Evolutionary conservation across 2,329 filamentous ascomycete genomes (phyloP).

Genomic region (Nothophoma quercina): DNA sequence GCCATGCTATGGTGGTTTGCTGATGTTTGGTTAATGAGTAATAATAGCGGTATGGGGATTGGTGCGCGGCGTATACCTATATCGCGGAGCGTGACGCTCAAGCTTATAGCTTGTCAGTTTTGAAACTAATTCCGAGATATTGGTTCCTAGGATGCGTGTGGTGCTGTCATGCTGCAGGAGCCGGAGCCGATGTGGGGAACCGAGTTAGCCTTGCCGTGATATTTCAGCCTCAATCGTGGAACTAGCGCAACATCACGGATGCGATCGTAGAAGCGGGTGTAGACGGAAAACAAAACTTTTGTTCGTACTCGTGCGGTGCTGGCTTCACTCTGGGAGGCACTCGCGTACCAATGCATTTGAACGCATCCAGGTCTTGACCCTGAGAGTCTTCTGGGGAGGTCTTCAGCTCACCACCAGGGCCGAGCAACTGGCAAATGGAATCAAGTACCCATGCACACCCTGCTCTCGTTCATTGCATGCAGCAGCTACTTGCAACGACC

Average conservation of each 20-base stretch:
- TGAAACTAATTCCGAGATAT: not conserved
- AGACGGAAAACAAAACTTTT: not conserved
- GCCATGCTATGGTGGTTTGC: constrained; percentile 4
- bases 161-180: constrained; percentile 16
- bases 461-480: constrained; percentile 1
- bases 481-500: not conserved
- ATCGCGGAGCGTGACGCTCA: not conserved
- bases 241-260: not conserved
- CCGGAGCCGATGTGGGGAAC: constrained; percentile 23
- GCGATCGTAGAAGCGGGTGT: not conserved
- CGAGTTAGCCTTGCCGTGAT: constrained; percentile 11
- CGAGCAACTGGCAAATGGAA: not conserved
- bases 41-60: not conserved
- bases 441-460: not conserved
- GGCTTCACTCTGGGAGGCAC: no score
- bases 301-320: no score
- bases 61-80: not conserved
- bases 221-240: constrained; percentile 6
- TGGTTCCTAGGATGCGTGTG: not conserved
- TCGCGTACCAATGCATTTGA: no score
- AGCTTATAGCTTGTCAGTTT: not conserved
- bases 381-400: no score
- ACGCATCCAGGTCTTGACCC: no score
- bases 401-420: not conserved
- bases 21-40: no score